These are phyloP conservation scores for Trametes sp. DNA, from an alignment of 1,284 basidiomycete genomes.

Conservation along the genomic window DNA sequence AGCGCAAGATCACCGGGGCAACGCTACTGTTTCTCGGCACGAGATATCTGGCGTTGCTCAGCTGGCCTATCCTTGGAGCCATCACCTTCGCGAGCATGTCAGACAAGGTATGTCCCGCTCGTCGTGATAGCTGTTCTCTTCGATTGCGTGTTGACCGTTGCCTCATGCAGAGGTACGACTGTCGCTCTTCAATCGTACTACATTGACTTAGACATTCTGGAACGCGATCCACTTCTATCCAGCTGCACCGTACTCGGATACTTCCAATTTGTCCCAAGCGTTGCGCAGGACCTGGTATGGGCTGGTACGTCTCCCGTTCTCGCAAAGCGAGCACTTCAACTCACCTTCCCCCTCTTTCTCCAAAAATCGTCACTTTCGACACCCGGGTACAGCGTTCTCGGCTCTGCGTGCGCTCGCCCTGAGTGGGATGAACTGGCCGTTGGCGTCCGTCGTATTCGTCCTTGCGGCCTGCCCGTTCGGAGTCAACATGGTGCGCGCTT, in stretches of 20 bases:
- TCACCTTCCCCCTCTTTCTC: too few relatives aligned
- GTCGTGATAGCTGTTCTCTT: neutral
- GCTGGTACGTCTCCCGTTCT: neutral
- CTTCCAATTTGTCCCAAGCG: neutral
- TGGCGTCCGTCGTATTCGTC: neutral
- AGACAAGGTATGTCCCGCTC: neutral
- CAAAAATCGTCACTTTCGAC: neutral
- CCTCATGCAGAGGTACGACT: neutral
- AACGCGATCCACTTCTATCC: neutral
- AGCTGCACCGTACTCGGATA: neutral
- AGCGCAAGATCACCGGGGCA: constrained; percentile 3
- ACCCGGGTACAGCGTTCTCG: neutral
- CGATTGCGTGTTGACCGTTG: neutral
- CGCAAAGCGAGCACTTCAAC: neutral
- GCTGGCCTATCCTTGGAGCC: too few relatives aligned
- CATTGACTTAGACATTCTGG: too few relatives aligned
- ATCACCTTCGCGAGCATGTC: neutral
- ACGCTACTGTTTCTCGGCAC: too few relatives aligned
- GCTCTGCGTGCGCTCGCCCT: neutral
- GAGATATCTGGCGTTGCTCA: too few relatives aligned
- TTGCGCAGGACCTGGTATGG: neutral
- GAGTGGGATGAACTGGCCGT: neutral
- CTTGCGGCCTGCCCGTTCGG: neutral
- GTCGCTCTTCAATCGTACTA: neutral
- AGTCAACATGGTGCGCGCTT: neutral